phyloP scores from a whole-genome alignment of 805 yeast genomes.

The Metschnikowia vanudenii region DNA sequence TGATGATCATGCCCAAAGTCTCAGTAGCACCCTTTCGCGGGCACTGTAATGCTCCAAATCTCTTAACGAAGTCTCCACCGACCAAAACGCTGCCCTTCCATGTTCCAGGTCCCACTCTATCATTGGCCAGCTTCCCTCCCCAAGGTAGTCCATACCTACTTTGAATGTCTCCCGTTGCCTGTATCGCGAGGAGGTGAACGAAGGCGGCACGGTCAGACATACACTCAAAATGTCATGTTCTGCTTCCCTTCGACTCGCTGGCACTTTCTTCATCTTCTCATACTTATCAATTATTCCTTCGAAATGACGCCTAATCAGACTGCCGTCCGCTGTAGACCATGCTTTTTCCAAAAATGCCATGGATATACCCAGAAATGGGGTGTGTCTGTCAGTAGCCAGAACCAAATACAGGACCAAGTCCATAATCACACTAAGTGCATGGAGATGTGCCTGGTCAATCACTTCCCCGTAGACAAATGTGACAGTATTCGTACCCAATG shows the following conservation, averaged over 20 bases:
- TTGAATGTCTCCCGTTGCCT: conserved; percentile 6
- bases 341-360: conserved; percentile 25
- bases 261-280: not conserved
- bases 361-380: not conserved
- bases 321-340: conserved; percentile 34
- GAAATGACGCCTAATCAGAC: conserved; percentile 22
- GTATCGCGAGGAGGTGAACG: conserved; percentile 9
- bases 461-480: conserved; percentile 30
- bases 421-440: conserved; percentile 22
- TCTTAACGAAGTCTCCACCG: conserved; percentile 24
- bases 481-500: conserved; percentile 16
- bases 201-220: not conserved
- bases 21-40: conserved; percentile 18
- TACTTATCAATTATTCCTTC: conserved; percentile 1
- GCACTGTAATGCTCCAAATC: conserved; percentile 33
- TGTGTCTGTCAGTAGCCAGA: conserved; percentile 1
- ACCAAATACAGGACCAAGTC: conserved; percentile 20
- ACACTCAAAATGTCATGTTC: not conserved
- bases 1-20: conserved; percentile 17
- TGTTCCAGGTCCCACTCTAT: not conserved
- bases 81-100: conserved; percentile 23
- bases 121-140: conserved; percentile 8
- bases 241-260: not conserved
- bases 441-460: conserved; percentile 25
- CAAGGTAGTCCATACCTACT: not conserved